Evolutionary conservation across 208 protist genomes (phyloP).

Genomic region (Hexamita inflata): DNA sequence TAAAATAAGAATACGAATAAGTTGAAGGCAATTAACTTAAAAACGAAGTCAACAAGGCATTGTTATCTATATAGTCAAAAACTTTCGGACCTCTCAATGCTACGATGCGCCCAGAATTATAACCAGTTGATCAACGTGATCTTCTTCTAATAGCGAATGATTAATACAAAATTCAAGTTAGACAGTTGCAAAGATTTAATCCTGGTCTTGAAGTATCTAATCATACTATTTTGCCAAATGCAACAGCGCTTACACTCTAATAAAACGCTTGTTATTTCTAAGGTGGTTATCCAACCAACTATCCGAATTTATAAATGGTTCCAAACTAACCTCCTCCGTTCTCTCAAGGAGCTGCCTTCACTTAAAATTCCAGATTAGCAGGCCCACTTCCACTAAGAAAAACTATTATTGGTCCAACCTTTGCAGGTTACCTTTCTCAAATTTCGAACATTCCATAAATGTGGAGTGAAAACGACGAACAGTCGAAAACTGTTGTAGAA

Average conservation of each 20-base stretch:
- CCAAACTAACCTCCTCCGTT: background rate
- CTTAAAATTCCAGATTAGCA: conserved; percentile 17
- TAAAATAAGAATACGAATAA: background rate
- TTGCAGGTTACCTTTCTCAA: background rate
- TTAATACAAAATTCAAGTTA: conserved; percentile 10
- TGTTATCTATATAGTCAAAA: conserved; percentile 1
- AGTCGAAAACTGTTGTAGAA: background rate
- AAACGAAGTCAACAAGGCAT: background rate
- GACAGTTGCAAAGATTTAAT: background rate
- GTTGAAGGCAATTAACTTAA: background rate
- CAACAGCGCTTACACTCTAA: too few species aligned
- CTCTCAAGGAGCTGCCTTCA: background rate
- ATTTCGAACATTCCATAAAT: background rate
- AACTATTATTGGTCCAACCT: conserved; percentile 7
- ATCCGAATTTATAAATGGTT: background rate
- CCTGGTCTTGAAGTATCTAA: conserved; percentile 2
- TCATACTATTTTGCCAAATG: background rate
- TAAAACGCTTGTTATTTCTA: background rate
- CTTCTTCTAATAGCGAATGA: conserved; percentile 14
- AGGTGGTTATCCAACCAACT: background rate
- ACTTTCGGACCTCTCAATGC: background rate
- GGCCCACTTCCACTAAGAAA: background rate
- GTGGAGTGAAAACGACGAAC: background rate
- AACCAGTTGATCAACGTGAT: conserved; percentile 24
- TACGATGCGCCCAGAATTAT: background rate